Conservation (phyloP, 768 basidiomycete genomes). For the Mrakia gelida region DNA sequence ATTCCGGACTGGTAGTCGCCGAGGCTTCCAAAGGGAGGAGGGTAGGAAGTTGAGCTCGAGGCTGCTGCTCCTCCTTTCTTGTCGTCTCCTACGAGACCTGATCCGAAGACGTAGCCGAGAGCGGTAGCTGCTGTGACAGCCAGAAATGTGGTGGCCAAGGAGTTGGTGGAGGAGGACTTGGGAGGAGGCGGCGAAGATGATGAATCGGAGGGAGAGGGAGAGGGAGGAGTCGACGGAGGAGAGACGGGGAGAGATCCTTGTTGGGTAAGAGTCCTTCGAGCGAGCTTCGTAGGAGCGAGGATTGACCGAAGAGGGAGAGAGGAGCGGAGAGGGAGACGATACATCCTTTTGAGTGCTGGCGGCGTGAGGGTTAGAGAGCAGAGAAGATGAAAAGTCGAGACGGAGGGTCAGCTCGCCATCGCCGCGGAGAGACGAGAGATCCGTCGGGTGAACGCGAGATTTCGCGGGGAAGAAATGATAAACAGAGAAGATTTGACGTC, state of each 20-base stretch:
- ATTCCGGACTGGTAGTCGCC: conserved; percentile 57
- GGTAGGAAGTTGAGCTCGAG: conserved; percentile 15
- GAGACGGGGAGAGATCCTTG: not conserved
- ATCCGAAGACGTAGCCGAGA: not conserved
- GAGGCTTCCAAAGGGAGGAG: conserved; percentile 22
- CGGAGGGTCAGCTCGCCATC: not conserved
- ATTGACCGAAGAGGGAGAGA: not conserved
- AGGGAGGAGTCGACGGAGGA: not conserved
- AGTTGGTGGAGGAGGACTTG: not conserved
- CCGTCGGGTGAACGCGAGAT: too few species aligned
- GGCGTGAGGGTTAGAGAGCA: not conserved
- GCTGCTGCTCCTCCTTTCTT: not conserved
- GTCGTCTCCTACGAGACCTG: not conserved
- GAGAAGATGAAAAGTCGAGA: not conserved
- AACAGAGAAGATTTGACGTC: too few species aligned
- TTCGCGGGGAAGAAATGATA: too few species aligned
- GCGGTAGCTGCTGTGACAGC: not conserved
- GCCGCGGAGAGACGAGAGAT: not conserved
- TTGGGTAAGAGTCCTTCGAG: not conserved
- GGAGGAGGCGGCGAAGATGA: not conserved
- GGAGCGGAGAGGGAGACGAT: conserved; percentile 1
- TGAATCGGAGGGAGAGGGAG: not conserved
- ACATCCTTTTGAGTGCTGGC: not conserved
- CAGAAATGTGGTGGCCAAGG: not conserved
- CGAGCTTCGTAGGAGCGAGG: not conserved